Conservation (phyloP, 108 stramenopile genomes). For the Mediolabrus comicus region DNA sequence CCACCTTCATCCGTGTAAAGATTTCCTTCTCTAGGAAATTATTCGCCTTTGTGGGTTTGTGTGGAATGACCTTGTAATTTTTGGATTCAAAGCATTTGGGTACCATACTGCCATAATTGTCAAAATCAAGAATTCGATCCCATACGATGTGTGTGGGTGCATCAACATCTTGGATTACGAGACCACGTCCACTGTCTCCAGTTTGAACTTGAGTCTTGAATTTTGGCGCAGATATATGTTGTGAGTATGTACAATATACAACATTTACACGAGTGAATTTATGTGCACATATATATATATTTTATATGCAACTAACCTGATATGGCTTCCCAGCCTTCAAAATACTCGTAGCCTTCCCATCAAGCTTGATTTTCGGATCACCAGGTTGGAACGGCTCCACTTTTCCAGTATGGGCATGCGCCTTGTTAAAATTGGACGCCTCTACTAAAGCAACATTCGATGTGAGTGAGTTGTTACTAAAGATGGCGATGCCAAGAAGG, state of each 20-base stretch:
- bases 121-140: conserved; percentile 58
- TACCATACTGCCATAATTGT: conserved; percentile 54
- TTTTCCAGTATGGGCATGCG: conserved; percentile 52
- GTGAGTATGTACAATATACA: too few species aligned
- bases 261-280: not conserved
- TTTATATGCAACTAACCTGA: conserved; percentile 27
- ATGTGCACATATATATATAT: not conserved
- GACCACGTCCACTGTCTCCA: conserved; percentile 48
- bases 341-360: conserved; percentile 45
- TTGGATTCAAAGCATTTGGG: conserved; percentile 54
- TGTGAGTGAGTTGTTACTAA: not conserved
- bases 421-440: conserved; percentile 53
- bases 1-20: conserved; percentile 55
- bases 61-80: conserved; percentile 40
- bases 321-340: conserved; percentile 55
- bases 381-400: conserved; percentile 54
- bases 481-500: not conserved
- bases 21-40: conserved; percentile 49
- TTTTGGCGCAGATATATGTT: too few species aligned
- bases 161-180: conserved; percentile 64
- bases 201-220: conserved; percentile 52
- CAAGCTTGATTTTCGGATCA: conserved; percentile 58
- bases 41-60: conserved; percentile 42
- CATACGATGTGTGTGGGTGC: conserved; percentile 57
- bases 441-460: conserved; percentile 5